A percentile compares a stretch with the other conserved stretches of the same genome.
These are phyloP conservation scores for Corymbia maculata DNA, from an alignment of 345 rosid species.

Conservation along the genomic window DNA sequence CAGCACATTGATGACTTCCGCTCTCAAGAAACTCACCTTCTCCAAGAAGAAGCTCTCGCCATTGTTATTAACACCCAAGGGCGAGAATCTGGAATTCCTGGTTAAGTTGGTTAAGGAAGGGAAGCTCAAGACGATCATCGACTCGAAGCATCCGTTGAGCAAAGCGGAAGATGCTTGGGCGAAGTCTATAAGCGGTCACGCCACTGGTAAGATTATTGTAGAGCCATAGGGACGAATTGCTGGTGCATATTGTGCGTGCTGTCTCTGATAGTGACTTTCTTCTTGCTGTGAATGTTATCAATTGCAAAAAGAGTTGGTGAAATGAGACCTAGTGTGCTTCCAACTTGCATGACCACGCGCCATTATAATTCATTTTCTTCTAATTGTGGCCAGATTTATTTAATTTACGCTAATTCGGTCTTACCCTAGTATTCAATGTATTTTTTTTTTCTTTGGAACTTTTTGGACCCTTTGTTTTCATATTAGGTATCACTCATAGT, in stretches of 20 bases:
- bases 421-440: neutral
- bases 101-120: constrained; percentile 13
- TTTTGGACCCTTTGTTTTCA: neutral
- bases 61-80: neutral
- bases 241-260: neutral
- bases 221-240: neutral
- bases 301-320: no score
- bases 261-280: neutral
- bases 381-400: neutral
- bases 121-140: constrained; percentile 7
- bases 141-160: constrained; percentile 4
- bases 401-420: neutral
- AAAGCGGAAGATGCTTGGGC: constrained; percentile 17
- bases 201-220: constrained; percentile 12
- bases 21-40: neutral
- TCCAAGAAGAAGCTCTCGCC: constrained; percentile 17
- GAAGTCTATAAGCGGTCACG: constrained; percentile 9
- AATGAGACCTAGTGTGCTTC: no score
- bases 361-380: neutral
- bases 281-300: neutral
- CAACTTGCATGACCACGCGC: neutral
- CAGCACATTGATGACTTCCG: neutral
- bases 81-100: constrained; percentile 2
- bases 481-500: neutral
- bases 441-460: no score